Conservation (phyloP, 106 monocot species). For the Iris macrosiphon region DNA sequence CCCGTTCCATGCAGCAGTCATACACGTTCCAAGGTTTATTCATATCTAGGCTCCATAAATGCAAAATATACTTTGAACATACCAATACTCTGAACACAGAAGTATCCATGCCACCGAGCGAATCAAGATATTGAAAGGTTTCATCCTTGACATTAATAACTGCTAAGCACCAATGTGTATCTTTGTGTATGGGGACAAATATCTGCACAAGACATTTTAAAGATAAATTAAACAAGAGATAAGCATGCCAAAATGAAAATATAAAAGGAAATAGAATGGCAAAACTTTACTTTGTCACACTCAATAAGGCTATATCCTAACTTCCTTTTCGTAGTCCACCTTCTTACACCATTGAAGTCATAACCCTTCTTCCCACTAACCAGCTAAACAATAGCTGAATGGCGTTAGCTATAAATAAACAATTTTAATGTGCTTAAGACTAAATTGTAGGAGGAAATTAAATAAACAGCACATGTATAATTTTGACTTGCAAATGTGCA, state of each 20-base stretch:
- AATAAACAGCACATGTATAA: too few relatives aligned
- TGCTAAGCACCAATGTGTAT: slow-evolving; percentile 73
- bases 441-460: too few relatives aligned
- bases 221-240: not conserved
- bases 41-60: too few relatives aligned
- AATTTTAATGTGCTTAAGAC: too few relatives aligned
- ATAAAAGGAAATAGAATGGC: slow-evolving; percentile 12
- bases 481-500: too few relatives aligned
- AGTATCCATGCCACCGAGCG: slow-evolving; percentile 71
- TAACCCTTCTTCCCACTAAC: slow-evolving; percentile 43
- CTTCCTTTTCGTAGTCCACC: slow-evolving; percentile 89
- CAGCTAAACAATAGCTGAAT: slow-evolving; percentile 26
- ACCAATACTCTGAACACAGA: slow-evolving; percentile 55
- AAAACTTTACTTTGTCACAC: slow-evolving; percentile 74
- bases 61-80: too few relatives aligned
- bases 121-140: slow-evolving; percentile 67
- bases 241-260: too few relatives aligned
- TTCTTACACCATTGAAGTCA: slow-evolving; percentile 87
- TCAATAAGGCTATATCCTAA: slow-evolving; percentile 83
- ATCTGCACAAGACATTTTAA: slow-evolving; percentile 29
- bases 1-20: too few relatives aligned
- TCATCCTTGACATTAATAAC: slow-evolving; percentile 63
- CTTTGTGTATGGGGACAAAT: slow-evolving; percentile 81
- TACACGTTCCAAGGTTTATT: too few relatives aligned
- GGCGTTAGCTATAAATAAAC: too few relatives aligned